Base-by-base conservation (phyloP, 2,329 filamentous ascomycete species). In the Colletotrichum nymphaeae region DNA sequence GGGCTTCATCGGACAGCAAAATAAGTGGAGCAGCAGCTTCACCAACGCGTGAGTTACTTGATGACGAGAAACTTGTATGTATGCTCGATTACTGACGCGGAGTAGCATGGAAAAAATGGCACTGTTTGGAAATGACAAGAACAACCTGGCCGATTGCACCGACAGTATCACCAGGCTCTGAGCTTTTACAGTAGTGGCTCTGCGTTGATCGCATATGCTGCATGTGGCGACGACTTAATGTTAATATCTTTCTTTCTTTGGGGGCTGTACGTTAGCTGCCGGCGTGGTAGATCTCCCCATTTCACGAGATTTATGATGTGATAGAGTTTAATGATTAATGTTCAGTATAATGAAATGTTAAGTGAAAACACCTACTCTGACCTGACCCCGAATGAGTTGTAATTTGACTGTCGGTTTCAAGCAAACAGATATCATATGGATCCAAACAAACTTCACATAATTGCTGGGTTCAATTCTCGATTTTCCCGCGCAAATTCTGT, bases 101-200 rank as follows among this genome's bases (percentile, higher is more conserved):
- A 11, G 9, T 11, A 72, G 69, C 0, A 68, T 72, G 69, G 69
- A 72, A 11, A 81, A 90, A 35, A 88, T 85, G 55, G 79, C 90
- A 2, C 84, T 91, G 7, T 89, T 88, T 3, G 88, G 90, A 14
- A 84, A 88, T 76, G 88, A 89, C 75, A 86, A 90, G 78, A 89
- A 89, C 76, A 78, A 81, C 26, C 79, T 90, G 57, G 86, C 84
- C 9, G 88, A 90, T 75, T 90, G 88, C 83, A 88, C 86, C 22
- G 57, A 37, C 22, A 26, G 32, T 9, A 72, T 72, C 52, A 49
- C 62, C n/a, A 53, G 16, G 62, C 62, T 63, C 14, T 63, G 30
- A 53, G 42, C 35, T 4, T 1, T 19, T 22, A 8, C 3, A n/a
- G 12, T 6, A 4, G 1, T 24, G 6, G 7, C 7, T n/a, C 19